Conservation (phyloP, 2,329 filamentous ascomycete genomes). For the Incumbomyces delicatus region DNA sequence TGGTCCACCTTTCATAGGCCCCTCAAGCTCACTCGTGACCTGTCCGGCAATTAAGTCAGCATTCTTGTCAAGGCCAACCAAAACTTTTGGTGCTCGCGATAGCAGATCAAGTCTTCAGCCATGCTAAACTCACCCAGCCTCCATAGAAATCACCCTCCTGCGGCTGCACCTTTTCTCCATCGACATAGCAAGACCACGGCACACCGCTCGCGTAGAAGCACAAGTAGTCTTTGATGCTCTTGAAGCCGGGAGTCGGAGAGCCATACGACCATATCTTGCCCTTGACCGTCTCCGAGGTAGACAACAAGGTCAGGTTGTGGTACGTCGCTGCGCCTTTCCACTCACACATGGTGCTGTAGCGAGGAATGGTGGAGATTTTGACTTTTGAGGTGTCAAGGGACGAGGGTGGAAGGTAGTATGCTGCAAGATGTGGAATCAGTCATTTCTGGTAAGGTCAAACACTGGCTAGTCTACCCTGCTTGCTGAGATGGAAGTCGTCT, state of each 20-base stretch:
- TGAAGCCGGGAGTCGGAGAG: constrained; percentile 43
- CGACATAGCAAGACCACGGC: constrained; percentile 54
- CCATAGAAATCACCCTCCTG: constrained; percentile 46
- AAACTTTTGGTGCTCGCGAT: too few species aligned
- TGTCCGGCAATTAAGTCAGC: too few species aligned
- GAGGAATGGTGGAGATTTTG: constrained; percentile 37
- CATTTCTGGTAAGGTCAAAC: too few species aligned
- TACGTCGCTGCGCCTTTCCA: constrained; percentile 55
- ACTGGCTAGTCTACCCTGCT: too few species aligned
- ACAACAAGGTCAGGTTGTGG: constrained; percentile 38
- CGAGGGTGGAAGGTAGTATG: constrained; percentile 51
- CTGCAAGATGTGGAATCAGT: constrained; percentile 14
- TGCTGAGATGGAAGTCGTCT: too few species aligned
- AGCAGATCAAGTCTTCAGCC: too few species aligned
- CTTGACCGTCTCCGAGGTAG: constrained; percentile 32
- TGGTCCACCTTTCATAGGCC: constrained; percentile 39
- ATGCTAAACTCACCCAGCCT: constrained; percentile 48
- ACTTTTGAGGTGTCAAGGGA: constrained; percentile 33
- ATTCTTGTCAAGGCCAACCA: too few species aligned
- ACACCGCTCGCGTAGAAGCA: constrained; percentile 47
- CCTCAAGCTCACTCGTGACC: constrained; percentile 39
- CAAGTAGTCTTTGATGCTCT: constrained; percentile 45
- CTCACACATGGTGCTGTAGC: constrained; percentile 44
- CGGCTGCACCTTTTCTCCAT: constrained; percentile 48
- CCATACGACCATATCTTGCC: constrained; percentile 53